Evolutionary conservation across 257 asterid species (phyloP).

Genomic region (Fraxinus cuspidata): DNA sequence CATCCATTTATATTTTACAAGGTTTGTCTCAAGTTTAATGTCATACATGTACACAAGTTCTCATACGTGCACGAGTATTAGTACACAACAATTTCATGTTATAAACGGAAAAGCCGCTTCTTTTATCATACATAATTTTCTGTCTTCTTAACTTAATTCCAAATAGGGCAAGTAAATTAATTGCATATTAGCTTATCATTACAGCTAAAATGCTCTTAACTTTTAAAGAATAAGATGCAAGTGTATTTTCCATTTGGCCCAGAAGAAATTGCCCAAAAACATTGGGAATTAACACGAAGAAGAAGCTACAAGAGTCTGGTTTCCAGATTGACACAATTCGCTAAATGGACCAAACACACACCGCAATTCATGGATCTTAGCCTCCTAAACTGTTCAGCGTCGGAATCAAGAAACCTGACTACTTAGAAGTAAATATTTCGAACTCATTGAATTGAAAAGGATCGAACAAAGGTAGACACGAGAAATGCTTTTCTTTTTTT

Average conservation of each 20-base stretch:
- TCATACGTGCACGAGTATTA: too few species aligned
- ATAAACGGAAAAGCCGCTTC: too few species aligned
- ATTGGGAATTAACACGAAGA: neutral
- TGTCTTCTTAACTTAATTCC: too few species aligned
- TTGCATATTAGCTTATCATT: too few species aligned
- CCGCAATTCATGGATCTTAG: constrained; percentile 26
- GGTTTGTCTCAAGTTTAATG: too few species aligned
- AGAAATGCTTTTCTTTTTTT: too few species aligned
- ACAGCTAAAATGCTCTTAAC: neutral
- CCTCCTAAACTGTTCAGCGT: constrained; percentile 9
- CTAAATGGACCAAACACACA: constrained; percentile 9
- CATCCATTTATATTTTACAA: too few species aligned
- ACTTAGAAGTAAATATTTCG: neutral
- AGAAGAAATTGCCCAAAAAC: neutral
- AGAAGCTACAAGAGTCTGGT: neutral
- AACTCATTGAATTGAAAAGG: neutral
- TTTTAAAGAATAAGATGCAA: neutral
- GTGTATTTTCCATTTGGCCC: neutral
- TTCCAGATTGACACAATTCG: constrained; percentile 1
- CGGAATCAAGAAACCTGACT: neutral
- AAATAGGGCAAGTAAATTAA: too few species aligned
- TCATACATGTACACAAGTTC: too few species aligned
- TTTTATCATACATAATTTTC: too few species aligned
- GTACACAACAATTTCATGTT: too few species aligned
- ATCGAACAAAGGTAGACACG: too few species aligned